phyloP scores from a whole-genome alignment of 192 early-diverging fungal genomes.

The Neocallimastix lanati region DNA sequence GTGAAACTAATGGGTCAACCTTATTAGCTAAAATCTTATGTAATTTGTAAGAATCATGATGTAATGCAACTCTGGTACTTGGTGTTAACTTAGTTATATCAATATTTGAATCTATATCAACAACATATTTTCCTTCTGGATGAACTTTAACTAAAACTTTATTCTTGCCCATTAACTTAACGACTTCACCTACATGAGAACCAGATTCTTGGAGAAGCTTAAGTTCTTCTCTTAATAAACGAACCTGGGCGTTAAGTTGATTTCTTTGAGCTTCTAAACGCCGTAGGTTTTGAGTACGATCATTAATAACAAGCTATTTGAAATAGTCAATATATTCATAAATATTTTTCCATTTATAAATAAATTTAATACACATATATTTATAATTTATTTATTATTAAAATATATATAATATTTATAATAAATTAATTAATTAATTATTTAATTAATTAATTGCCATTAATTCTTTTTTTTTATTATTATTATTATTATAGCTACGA shows the following conservation, averaged over 20 bases:
- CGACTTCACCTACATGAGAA: conserved; percentile 88
- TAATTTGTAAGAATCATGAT: conserved; percentile 76
- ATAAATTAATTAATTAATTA: no score
- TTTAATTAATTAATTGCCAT: no score
- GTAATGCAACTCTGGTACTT: conserved; percentile 78
- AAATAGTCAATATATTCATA: no score
- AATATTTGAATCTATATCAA: conserved; percentile 80
- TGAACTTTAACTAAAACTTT: conserved; percentile 81
- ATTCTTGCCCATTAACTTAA: conserved; percentile 97
- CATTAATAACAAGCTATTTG: background rate
- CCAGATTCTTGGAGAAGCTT: conserved; percentile 93
- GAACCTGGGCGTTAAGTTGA: conserved; percentile 90
- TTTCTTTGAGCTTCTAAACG: conserved; percentile 98
- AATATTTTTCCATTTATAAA: no score
- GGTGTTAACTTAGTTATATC: conserved; percentile 82
- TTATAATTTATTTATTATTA: no score
- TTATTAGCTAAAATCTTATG: conserved; percentile 94
- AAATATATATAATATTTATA: no score
- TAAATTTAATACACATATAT: no score
- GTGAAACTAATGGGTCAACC: conserved; percentile 94
- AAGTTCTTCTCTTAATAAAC: conserved; percentile 86
- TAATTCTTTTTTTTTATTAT: no score
- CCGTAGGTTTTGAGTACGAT: conserved; percentile 59
- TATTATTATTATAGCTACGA: no score
- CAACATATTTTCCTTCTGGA: conserved; percentile 96